Conservation (phyloP, 495 filamentous ascomycete species). For the Aspergillus baeticus region DNA sequence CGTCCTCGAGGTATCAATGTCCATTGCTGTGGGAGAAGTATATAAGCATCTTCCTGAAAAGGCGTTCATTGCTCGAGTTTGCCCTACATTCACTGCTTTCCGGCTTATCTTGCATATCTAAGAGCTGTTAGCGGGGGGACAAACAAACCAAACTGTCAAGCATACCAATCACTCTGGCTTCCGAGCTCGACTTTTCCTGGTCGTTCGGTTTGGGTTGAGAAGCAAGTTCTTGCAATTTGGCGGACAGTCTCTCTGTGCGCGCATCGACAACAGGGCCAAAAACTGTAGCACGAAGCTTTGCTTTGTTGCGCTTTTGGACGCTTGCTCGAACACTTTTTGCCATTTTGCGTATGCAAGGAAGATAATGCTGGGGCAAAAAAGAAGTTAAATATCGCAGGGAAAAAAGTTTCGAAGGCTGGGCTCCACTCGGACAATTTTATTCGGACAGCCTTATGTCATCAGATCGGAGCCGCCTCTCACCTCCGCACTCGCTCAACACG, state of each 20-base stretch:
- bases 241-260: slow-evolving; percentile 72
- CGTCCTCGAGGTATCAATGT: slow-evolving; percentile 30
- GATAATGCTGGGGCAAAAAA: no score
- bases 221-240: slow-evolving; percentile 74
- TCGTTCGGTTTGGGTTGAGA: slow-evolving; percentile 54
- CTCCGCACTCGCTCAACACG: slow-evolving; percentile 18
- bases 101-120: slow-evolving; percentile 23
- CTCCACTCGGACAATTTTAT: no score
- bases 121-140: not conserved
- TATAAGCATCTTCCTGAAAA: not conserved
- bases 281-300: slow-evolving; percentile 69
- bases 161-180: slow-evolving; percentile 30
- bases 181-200: slow-evolving; percentile 20
- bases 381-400: no score
- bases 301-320: slow-evolving; percentile 73
- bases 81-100: slow-evolving; percentile 26
- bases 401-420: slow-evolving; percentile 10
- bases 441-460: slow-evolving; percentile 41
- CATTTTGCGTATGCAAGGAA: no score
- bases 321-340: slow-evolving; percentile 79
- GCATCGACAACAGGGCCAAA: slow-evolving; percentile 77
- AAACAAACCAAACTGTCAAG: not conserved
- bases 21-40: slow-evolving; percentile 35
- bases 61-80: not conserved
- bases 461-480: slow-evolving; percentile 26